These are phyloP conservation scores for Amphirosellinia nigrospora DNA, from an alignment of 495 filamentous ascomycete species.

Conservation along the genomic window DNA sequence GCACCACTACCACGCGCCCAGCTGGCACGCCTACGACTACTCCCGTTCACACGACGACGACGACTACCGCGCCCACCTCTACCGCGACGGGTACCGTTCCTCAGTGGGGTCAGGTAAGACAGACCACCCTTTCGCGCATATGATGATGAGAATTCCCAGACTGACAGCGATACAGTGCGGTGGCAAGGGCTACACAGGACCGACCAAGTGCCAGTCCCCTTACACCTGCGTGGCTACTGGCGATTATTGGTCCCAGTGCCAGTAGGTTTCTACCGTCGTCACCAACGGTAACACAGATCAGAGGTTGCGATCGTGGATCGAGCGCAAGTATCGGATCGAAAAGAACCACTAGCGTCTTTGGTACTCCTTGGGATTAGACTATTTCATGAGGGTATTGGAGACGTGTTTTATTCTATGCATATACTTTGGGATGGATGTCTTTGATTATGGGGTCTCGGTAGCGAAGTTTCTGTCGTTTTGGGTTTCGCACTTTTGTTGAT, in stretches of 20 bases:
- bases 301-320: conserved; percentile 25
- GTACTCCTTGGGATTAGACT: conserved; percentile 10
- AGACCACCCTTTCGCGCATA: background rate
- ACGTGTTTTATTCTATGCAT: conserved; percentile 6
- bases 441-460: background rate
- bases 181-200: conserved; percentile 39
- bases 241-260: conserved; percentile 30
- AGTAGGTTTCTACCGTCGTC: conserved; percentile 17
- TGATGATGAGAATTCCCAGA: background rate
- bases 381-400: conserved; percentile 11
- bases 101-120: conserved; percentile 35
- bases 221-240: conserved; percentile 30
- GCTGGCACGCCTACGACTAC: background rate
- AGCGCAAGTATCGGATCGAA: conserved; percentile 25
- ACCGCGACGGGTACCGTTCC: conserved; percentile 23
- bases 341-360: background rate
- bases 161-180: conserved; percentile 32
- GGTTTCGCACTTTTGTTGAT: background rate
- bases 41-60: background rate
- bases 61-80: conserved; percentile 16
- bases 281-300: conserved; percentile 14
- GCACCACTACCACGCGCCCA: background rate
- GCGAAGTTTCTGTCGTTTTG: background rate
- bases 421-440: conserved; percentile 13
- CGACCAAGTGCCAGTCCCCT: conserved; percentile 36